A percentile compares a stretch with the other conserved stretches of the same genome.
Evolutionary conservation across 192 early-diverging fungal genomes (phyloP).

Genomic region (Phycomyces blakesleeanus): DNA sequence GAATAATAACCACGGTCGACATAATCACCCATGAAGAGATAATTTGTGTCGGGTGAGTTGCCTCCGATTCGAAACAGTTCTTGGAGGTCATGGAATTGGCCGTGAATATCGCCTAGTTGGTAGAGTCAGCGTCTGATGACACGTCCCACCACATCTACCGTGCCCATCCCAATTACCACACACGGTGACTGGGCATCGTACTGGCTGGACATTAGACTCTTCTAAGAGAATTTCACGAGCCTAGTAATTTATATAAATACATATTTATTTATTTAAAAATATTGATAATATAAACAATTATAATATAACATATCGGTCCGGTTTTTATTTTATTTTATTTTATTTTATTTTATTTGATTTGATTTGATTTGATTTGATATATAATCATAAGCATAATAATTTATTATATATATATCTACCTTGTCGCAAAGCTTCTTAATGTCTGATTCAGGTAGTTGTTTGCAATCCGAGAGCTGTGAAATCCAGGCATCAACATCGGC

Average conservation of each 20-base stretch:
- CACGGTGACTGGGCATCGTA: constrained; percentile 97
- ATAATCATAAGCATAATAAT: no score
- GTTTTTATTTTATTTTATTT: no score
- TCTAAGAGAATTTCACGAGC: constrained; percentile 94
- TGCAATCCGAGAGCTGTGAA: constrained; percentile 85
- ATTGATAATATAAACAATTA: no score
- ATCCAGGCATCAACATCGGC: constrained; percentile 93
- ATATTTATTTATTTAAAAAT: no score
- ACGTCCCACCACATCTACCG: not conserved
- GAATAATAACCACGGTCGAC: constrained; percentile 98
- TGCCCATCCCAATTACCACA: constrained; percentile 62
- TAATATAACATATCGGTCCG: no score
- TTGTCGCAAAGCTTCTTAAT: constrained; percentile 97
- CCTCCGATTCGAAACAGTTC: constrained; percentile 97
- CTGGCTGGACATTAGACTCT: constrained; percentile 97
- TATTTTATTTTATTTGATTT: no score
- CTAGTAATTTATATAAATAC: no score
- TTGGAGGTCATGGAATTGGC: constrained; percentile 98
- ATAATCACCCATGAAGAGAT: constrained; percentile 99
- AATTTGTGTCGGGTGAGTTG: constrained; percentile 95
- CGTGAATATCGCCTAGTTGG: constrained; percentile 82
- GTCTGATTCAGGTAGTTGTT: constrained; percentile 90
- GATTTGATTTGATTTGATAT: no score
- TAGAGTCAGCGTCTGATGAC: not conserved
- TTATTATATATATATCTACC: constrained; percentile 70